Percentiles rank a stretch among this genome's conserved stretches.
Conservation (phyloP, 108 stramenopile genomes). For the Fragilaria radians region DNA sequence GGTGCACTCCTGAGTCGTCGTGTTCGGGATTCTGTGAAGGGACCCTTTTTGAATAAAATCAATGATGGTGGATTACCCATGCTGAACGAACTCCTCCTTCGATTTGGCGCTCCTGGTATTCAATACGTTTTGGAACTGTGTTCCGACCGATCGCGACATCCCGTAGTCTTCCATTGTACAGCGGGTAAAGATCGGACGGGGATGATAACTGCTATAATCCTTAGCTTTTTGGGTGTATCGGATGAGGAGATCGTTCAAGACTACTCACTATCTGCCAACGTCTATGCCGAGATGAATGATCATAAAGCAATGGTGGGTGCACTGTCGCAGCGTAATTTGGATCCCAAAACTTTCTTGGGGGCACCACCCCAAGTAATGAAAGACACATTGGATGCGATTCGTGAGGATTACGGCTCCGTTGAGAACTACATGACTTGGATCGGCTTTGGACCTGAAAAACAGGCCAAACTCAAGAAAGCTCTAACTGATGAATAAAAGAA, state of each 20-base stretch:
- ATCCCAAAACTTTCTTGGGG: conserved; percentile 84
- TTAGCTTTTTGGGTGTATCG: conserved; percentile 54
- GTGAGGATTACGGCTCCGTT: conserved; percentile 68
- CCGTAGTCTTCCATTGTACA: conserved; percentile 89
- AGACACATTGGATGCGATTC: conserved; percentile 65
- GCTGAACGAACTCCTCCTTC: conserved; percentile 81
- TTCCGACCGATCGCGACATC: conserved; percentile 69
- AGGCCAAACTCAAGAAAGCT: conserved; percentile 62
- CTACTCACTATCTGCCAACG: conserved; percentile 84
- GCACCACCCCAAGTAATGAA: conserved; percentile 86
- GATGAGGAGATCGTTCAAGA: conserved; percentile 84
- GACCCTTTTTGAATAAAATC: conserved; percentile 80
- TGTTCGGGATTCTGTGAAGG: conserved; percentile 71
- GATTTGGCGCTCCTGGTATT: conserved; percentile 79
- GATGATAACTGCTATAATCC: conserved; percentile 78
- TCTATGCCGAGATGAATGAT: conserved; percentile 90
- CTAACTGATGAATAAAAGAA: conserved; percentile 28
- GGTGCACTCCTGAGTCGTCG: conserved; percentile 63
- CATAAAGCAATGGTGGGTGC: conserved; percentile 92
- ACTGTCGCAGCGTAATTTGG: conserved; percentile 74
- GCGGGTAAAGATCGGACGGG: conserved; percentile 93
- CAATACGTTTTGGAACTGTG: conserved; percentile 75
- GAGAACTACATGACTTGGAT: conserved; percentile 85
- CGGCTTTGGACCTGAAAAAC: conserved; percentile 76
- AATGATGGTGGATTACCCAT: conserved; percentile 87